phyloP scores from a whole-genome alignment of 805 yeast species.

The Metschnikowia lachancei region DNA sequence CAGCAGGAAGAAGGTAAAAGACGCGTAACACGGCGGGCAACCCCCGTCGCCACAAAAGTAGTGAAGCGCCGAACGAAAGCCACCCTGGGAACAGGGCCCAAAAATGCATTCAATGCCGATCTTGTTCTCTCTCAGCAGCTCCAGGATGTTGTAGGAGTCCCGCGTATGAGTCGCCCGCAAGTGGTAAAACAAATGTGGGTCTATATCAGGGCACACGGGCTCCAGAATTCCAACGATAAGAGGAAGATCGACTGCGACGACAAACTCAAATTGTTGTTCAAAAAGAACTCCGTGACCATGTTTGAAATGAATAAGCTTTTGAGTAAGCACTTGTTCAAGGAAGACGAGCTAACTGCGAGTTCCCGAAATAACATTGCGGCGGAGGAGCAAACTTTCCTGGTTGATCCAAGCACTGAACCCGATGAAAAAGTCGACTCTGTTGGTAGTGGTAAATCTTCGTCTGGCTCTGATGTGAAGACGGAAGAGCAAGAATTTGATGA shows the following conservation, averaged over 20 bases:
- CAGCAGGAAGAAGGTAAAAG: constrained; percentile 27
- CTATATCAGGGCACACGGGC: constrained; percentile 57
- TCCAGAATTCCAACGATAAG: constrained; percentile 67
- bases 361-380: background rate
- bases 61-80: constrained; percentile 12
- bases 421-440: too few relatives aligned
- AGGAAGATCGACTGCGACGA: constrained; percentile 66
- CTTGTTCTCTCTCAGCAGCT: constrained; percentile 51
- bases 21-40: constrained; percentile 17
- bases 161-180: constrained; percentile 59
- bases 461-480: background rate
- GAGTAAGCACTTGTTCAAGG: constrained; percentile 44
- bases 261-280: constrained; percentile 54
- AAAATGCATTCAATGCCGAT: constrained; percentile 43
- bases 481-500: background rate
- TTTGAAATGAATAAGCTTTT: constrained; percentile 59
- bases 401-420: too few relatives aligned
- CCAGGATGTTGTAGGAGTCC: constrained; percentile 43
- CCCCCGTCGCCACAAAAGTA: constrained; percentile 12
- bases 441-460: background rate
- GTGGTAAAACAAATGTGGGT: constrained; percentile 70
- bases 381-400: background rate
- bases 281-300: constrained; percentile 52
- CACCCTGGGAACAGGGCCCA: constrained; percentile 20
- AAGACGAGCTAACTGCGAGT: constrained; percentile 12